These are phyloP conservation scores for Annulohypoxylon moriforme DNA, from an alignment of 495 filamentous ascomycete species.

Conservation along the genomic window DNA sequence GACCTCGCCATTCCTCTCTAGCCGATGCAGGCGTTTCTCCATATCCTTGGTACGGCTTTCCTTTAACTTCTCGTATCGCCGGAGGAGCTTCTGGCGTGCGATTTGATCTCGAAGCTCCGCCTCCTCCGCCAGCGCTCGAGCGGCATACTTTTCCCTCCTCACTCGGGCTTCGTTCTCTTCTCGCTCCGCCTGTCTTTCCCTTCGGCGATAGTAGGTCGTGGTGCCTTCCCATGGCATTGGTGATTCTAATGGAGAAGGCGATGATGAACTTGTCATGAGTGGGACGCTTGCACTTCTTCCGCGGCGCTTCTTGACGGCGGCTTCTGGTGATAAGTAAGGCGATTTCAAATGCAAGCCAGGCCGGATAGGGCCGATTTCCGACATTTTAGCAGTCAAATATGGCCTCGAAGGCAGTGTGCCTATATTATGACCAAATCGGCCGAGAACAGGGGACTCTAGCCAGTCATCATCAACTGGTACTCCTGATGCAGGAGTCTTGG, in stretches of 20 bases:
- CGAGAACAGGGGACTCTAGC: constrained; percentile 28
- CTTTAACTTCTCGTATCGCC: constrained; percentile 50
- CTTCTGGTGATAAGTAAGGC: constrained; percentile 12
- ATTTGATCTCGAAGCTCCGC: constrained; percentile 31
- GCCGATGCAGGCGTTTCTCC: constrained; percentile 46
- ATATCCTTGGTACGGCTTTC: constrained; percentile 50
- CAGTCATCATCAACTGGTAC: not conserved
- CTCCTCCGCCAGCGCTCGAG: constrained; percentile 31
- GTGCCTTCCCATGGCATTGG: constrained; percentile 24
- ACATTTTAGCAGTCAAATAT: constrained; percentile 14
- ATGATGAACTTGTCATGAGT: constrained; percentile 16
- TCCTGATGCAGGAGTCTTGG: constrained; percentile 7
- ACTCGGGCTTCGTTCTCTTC: constrained; percentile 29
- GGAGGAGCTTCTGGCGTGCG: constrained; percentile 41
- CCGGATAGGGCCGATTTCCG: constrained; percentile 26
- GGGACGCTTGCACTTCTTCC: constrained; percentile 25
- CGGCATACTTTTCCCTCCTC: constrained; percentile 20
- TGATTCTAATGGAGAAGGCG: constrained; percentile 20
- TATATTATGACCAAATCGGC: constrained; percentile 12
- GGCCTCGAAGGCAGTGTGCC: not conserved
- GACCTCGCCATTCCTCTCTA: constrained; percentile 49
- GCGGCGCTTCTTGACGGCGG: constrained; percentile 12
- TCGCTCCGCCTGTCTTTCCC: constrained; percentile 27
- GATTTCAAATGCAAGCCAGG: constrained; percentile 1
- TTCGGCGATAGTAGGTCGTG: constrained; percentile 34